Evolutionary conservation across 352 stramenopile genomes (phyloP), one percentile per base, ranked within the genome.

Genomic region (Globisporangium apiculatum): DNA sequence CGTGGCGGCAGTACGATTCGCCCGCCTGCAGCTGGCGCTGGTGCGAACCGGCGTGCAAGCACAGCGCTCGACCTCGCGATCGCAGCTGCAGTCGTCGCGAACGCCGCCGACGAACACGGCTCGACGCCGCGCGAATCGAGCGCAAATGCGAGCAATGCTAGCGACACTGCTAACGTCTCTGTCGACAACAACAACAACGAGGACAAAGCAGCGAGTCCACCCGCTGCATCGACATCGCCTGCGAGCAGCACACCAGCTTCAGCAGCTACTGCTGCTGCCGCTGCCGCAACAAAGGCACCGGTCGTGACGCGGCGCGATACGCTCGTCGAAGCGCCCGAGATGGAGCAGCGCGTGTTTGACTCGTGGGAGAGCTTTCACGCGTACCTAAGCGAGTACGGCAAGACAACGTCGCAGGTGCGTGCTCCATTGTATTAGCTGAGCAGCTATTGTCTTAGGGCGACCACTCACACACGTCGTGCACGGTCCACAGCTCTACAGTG

Each of bases 291-390:
- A 7, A 24, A 31, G 5, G 3, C n/a, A 14, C 60, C 64, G 47
- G 31, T 68, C 7, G 65, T 71, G 18, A 35, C 51, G 52, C 65
- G 55, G 5, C 57, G 67, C n/a, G 54, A 65, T 15, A 55, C 51
- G 46, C 58, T 67, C 14, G 51, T 72, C 1, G 40, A 55, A 43
- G 66, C 58, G 11, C 54, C 62, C 17, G 55, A 62, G 52, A 43
- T 72, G 43, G 62, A 67, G 38, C 52, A 61, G 24, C 57, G 36
- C 38, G 53, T 48, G 17, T 72, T 72, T 18, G 62, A 62, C 24
- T 65, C 66, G 38, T 72, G 66, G 66, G 66, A 72, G 41, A 52
- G 58, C 11, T 72, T 72, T 48, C 66, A 72, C 54, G 18, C 11
- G 36, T 61, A 58, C 37, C 37, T 72, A 31, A 42, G 45, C 14